phyloP scores from a whole-genome alignment of 106 monocot genomes.

The Platanthera zijinensis region DNA sequence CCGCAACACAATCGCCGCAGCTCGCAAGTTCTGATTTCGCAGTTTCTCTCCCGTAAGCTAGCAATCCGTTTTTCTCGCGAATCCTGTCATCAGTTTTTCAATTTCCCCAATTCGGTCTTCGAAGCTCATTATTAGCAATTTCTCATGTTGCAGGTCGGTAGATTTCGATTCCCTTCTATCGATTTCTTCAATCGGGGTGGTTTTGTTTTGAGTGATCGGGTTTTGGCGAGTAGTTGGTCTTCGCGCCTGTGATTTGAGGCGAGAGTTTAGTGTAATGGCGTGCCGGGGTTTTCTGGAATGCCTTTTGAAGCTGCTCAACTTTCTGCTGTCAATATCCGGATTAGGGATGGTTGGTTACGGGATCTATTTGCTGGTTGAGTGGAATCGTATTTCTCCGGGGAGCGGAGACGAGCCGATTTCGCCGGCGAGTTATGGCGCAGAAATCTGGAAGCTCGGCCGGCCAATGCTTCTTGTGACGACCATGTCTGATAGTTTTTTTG shows the following conservation, averaged over 20 bases:
- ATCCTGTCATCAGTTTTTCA: neutral
- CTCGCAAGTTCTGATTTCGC: neutral
- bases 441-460: constrained; percentile 41
- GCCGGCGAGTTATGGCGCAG: constrained; percentile 14
- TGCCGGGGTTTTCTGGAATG: constrained; percentile 58
- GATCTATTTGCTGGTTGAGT: constrained; percentile 57
- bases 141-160: neutral
- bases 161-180: neutral
- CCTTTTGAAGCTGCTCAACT: constrained; percentile 74
- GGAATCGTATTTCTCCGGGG: constrained; percentile 29
- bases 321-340: constrained; percentile 51
- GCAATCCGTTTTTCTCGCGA: neutral
- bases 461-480: constrained; percentile 46
- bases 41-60: neutral
- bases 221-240: neutral
- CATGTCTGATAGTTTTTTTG: constrained; percentile 33
- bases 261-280: constrained; percentile 33
- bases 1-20: neutral
- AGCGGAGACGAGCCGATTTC: constrained; percentile 18
- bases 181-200: neutral
- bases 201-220: neutral
- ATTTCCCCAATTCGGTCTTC: neutral
- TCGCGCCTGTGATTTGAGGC: neutral
- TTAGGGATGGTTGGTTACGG: constrained; percentile 78
- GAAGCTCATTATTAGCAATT: neutral